Evolutionary conservation across 2,329 filamentous ascomycete species (phyloP).

Genomic region (Microcyclosporella mali): DNA sequence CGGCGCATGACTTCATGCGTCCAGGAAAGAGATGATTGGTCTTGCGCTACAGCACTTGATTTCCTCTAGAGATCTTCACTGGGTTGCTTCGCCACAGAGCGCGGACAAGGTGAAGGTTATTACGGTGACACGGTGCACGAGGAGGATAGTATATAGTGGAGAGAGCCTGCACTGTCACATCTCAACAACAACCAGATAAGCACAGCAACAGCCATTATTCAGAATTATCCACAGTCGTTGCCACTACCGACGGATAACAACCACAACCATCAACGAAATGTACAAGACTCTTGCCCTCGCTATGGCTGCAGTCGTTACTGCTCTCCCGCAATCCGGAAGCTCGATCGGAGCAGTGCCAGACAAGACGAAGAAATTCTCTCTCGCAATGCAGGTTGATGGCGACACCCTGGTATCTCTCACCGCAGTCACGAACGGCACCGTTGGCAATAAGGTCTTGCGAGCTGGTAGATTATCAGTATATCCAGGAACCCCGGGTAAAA

Average conservation of each 20-base stretch:
- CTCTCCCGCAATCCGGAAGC: slow-evolving; percentile 6
- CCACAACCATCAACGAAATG: slow-evolving; percentile 2
- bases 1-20: too few species aligned
- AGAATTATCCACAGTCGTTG: too few species aligned
- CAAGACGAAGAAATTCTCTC: slow-evolving; percentile 2
- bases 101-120: too few species aligned
- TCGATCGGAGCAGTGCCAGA: background rate
- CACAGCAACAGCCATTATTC: too few species aligned
- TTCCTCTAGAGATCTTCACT: too few species aligned
- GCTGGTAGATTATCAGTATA: slow-evolving; percentile 6
- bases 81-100: too few species aligned
- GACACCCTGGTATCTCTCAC: slow-evolving; percentile 2
- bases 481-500: slow-evolving; percentile 8
- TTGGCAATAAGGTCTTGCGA: slow-evolving; percentile 4
- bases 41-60: too few species aligned
- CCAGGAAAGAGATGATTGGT: too few species aligned
- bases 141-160: too few species aligned
- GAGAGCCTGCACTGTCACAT: too few species aligned
- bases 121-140: too few species aligned
- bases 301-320: slow-evolving; percentile 5
- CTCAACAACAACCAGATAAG: too few species aligned
- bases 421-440: slow-evolving; percentile 8
- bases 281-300: slow-evolving; percentile 7
- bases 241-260: background rate
- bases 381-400: slow-evolving; percentile 7